Evolutionary conservation across 768 basidiomycete species (phyloP), one percentile per base, ranked within the genome.

Genomic region (Russula ochroleuca): DNA sequence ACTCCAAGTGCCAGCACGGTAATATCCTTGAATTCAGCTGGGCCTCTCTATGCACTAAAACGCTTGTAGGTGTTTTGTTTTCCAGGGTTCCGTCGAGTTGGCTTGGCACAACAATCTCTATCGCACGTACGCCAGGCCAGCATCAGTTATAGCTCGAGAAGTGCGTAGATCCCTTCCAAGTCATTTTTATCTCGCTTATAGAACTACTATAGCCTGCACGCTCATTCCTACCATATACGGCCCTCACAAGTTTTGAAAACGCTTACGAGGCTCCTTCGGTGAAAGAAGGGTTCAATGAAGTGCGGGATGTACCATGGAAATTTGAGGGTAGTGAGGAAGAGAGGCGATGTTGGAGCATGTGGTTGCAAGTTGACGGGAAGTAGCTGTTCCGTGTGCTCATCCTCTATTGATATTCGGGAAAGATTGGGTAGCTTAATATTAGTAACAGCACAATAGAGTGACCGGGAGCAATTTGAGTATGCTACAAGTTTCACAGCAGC

Each of bases 101-200:
- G 92, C 92, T 2, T 90, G 86, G 87, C 96, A 98, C 74, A 97
- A 98, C 73, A 95, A 95, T 70, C 74, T 94, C 9, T 97, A 96
- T 71, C 84, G 95, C 35, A 85, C 92, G 41, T 90, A 78, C 67
- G 82, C 81, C 64, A 75, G 81, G 35, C 83, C 85, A 0, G 72
- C 81, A 2, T 77, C 78, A 1, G 73, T 76, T n/a, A 71, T 74
- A 38, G 71, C 69, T 1, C 72, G 71, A 51, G 80, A 83, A 72
- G 83, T 81, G 61, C 63, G 74, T 70, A 15, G 23, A 50, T 50
- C 28, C 40, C 41, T 40, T 35, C 31, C 51, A 48, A 57, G 25
- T 43, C 51, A 19, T 40, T 63, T 63, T 65, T 5, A 28, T 35
- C 19, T 45, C 41, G 51, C 54, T 61, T 13, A 61, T 53, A 31